These are phyloP conservation scores for Platanus orientalis DNA, from an alignment of 164 flowering plant genomes.

Conservation along the genomic window DNA sequence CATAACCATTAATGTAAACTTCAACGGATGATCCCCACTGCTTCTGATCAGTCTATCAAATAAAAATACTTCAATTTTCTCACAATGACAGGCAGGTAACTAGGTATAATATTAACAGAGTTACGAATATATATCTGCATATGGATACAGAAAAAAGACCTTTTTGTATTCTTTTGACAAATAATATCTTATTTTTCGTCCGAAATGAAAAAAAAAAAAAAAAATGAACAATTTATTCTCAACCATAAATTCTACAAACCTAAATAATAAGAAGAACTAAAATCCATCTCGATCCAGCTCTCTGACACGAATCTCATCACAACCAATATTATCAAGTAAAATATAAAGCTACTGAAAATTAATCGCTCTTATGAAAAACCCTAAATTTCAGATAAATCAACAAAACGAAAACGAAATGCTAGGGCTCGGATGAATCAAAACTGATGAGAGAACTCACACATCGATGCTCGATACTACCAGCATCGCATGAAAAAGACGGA, in stretches of 20 bases:
- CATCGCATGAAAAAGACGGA: neutral
- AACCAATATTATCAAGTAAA: neutral
- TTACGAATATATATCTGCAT: neutral
- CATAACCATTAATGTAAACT: neutral
- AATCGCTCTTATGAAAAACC: neutral
- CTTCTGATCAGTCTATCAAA: neutral
- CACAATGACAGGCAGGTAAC: neutral
- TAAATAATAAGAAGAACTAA: neutral
- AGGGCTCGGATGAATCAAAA: neutral
- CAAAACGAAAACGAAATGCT: neutral
- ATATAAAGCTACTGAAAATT: neutral
- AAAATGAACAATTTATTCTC: too few relatives aligned
- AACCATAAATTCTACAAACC: too few relatives aligned
- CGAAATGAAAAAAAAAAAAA: too few relatives aligned
- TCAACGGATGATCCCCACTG: neutral
- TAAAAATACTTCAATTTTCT: too few relatives aligned
- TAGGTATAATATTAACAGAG: neutral
- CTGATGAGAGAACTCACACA: slow-evolving; percentile 4
- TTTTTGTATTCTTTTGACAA: too few relatives aligned
- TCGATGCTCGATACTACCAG: neutral
- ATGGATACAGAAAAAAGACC: neutral
- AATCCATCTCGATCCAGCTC: too few relatives aligned
- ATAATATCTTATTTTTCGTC: too few relatives aligned
- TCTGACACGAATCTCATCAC: too few relatives aligned
- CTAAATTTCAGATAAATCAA: neutral